Base-by-base conservation (phyloP, 2,329 filamentous ascomycete species). In the Colletotrichum karsti region DNA sequence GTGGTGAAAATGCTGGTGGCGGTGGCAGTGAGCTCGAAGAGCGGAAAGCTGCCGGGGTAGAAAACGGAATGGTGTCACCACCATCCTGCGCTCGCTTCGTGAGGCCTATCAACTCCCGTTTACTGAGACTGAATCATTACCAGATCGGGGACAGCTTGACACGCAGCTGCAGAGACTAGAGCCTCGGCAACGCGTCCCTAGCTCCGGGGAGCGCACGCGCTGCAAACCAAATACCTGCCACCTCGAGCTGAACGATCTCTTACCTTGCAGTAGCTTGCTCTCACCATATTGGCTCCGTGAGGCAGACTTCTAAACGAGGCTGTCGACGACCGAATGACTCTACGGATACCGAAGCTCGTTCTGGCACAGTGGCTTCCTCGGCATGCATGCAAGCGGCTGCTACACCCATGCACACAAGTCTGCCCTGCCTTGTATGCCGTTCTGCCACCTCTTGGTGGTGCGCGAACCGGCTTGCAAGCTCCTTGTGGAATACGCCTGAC, bases 251-350 rank as follows among this genome's bases (percentile, higher is more conserved):
- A 28, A 41, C 35, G 10, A 12, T 42, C 12, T 39, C 35, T 51
- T n/a, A 22, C n/a, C 35, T 33, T 61, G 44, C 33, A 22, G 46
- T 26, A 26, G 15, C 37, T 35, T 20, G 18, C 54, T 26, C 28
- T 18, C 22, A 9, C 35, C 41, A 35, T 12, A n/a, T 44, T 8
- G 12, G 5, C 24, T 57, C 22, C n/a, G 33, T 50, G n/a, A 66
- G 63, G 63, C 63, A 66, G 53, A 56, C 20, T 66, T 30, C 7
- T 12, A 62, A 39, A 44, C 41, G 63, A 66, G 63, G 63, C 63
- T 66, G 56, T 50, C 37, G 24, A 24, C 9, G n/a, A 22, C 10
- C 37, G 10, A 55, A 46, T 61, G 46, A 46, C 56, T 55, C 48
- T 33, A 39, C 28, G 9, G 7, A n/a, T 18, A 18, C 30, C 30